A percentile compares a stretch with the other conserved stretches of the same genome.
Evolutionary conservation across 805 yeast species (phyloP).

Genomic region (Yamadazyma sp.): DNA sequence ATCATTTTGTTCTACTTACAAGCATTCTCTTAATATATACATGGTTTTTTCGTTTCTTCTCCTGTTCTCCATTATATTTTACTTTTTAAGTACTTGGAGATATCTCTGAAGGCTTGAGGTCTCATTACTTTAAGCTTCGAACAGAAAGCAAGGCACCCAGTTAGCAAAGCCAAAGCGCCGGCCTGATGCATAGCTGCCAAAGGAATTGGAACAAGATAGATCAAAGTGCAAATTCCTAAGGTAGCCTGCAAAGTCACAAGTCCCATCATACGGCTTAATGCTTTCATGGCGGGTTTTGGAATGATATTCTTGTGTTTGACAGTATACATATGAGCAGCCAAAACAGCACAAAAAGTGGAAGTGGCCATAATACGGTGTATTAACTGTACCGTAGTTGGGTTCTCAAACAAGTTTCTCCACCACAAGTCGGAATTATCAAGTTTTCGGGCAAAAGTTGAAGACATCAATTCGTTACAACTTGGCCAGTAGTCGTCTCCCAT

Average conservation of each 20-base stretch:
- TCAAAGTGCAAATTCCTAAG: constrained; percentile 81
- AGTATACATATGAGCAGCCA: constrained; percentile 71
- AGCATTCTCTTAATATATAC: constrained; percentile 4
- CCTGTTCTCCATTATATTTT: too few relatives aligned
- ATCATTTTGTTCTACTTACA: constrained; percentile 8
- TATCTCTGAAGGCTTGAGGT: constrained; percentile 24
- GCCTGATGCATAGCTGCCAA: constrained; percentile 96
- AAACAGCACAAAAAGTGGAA: constrained; percentile 69
- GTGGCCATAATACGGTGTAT: constrained; percentile 85
- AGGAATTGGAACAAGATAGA: constrained; percentile 88
- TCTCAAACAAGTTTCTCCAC: constrained; percentile 93
- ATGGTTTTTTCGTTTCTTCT: too few relatives aligned
- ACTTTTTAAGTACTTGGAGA: constrained; percentile 4
- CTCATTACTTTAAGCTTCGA: constrained; percentile 40
- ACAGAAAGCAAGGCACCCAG: constrained; percentile 60
- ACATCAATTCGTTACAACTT: constrained; percentile 71
- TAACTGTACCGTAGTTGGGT: constrained; percentile 93
- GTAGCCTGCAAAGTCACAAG: constrained; percentile 79
- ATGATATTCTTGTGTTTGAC: constrained; percentile 49
- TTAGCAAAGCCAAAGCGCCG: constrained; percentile 87
- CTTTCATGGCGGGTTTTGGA: constrained; percentile 56
- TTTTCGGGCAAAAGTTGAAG: constrained; percentile 66
- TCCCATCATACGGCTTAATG: constrained; percentile 75
- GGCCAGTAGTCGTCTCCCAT: constrained; percentile 91
- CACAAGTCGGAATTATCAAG: constrained; percentile 69